A percentile compares a stretch with the other conserved stretches of the same genome.
Conservation (phyloP, 1,139 yeast species). For the Lizanozyma gosingica region DNA sequence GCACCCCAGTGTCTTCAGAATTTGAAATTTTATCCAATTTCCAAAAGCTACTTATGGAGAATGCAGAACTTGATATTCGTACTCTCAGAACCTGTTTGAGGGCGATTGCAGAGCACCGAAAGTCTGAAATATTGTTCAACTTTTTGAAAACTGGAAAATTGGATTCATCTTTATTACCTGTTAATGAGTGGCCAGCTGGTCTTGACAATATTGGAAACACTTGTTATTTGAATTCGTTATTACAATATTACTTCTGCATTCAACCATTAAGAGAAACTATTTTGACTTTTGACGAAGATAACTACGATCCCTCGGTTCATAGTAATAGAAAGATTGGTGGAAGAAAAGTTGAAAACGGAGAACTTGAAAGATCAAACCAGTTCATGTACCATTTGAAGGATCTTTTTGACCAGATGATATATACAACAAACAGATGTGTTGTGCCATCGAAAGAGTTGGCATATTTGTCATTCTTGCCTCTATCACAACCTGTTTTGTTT, state of each 20-base stretch:
- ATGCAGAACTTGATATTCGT: conserved; percentile 26
- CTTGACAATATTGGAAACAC: conserved; percentile 92
- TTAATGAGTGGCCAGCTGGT: conserved; percentile 80
- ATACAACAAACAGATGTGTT: conserved; percentile 54
- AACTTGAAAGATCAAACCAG: conserved; percentile 72
- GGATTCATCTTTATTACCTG: conserved; percentile 52
- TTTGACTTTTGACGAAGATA: conserved; percentile 38
- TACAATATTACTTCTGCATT: conserved; percentile 84
- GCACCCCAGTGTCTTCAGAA: conserved; percentile 40
- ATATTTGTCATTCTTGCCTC: conserved; percentile 76
- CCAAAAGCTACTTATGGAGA: conserved; percentile 26
- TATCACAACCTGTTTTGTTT: conserved; percentile 58
- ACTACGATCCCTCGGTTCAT: conserved; percentile 11
- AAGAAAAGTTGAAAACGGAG: conserved; percentile 60
- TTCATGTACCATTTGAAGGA: conserved; percentile 66
- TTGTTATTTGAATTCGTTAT: conserved; percentile 80
- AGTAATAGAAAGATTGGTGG: conserved; percentile 72
- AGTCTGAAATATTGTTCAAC: conserved; percentile 44
- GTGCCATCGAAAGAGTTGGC: conserved; percentile 82
- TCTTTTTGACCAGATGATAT: conserved; percentile 63
- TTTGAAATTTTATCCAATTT: conserved; percentile 48
- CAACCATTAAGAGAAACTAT: conserved; percentile 70
- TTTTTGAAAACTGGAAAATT: conserved; percentile 51
- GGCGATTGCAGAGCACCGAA: conserved; percentile 36
- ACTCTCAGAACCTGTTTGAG: conserved; percentile 43